These are phyloP conservation scores for Neostapfia colusana DNA, from an alignment of 176 grass and related monocot genomes.

Conservation along the genomic window DNA sequence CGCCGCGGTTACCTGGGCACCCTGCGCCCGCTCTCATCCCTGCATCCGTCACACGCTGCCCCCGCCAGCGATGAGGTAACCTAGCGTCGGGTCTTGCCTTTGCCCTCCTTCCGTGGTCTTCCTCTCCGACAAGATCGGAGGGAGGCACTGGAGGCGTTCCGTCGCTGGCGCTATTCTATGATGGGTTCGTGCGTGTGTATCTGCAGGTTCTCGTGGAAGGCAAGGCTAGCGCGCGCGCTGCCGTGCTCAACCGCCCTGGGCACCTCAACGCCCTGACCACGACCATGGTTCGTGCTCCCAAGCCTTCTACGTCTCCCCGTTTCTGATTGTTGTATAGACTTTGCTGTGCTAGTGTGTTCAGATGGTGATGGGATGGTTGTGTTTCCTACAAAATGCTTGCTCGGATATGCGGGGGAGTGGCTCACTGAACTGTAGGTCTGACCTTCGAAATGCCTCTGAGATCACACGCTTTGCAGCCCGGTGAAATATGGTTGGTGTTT, in stretches of 20 bases:
- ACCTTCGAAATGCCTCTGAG: slow-evolving; percentile 1
- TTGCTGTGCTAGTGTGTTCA: background rate
- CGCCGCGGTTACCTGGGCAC: background rate
- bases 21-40: slow-evolving; percentile 10
- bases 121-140: background rate
- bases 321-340: background rate
- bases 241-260: slow-evolving; percentile 76
- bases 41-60: slow-evolving; percentile 19
- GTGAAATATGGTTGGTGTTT: background rate
- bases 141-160: background rate
- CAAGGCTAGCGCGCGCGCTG: slow-evolving; percentile 63
- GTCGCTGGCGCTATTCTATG: background rate
- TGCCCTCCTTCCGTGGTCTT: background rate
- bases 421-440: background rate
- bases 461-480: background rate
- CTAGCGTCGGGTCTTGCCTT: background rate
- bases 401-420: background rate
- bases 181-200: background rate
- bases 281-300: slow-evolving; percentile 49
- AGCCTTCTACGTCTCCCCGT: background rate
- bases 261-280: slow-evolving; percentile 71
- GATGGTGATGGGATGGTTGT: background rate
- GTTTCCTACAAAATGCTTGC: background rate
- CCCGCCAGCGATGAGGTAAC: slow-evolving; percentile 56
- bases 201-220: slow-evolving; percentile 83